A percentile compares a stretch with the other conserved stretches of the same genome.
Conservation (phyloP, 2,329 filamentous ascomycete species). For the Calonectria hongkongensis region DNA sequence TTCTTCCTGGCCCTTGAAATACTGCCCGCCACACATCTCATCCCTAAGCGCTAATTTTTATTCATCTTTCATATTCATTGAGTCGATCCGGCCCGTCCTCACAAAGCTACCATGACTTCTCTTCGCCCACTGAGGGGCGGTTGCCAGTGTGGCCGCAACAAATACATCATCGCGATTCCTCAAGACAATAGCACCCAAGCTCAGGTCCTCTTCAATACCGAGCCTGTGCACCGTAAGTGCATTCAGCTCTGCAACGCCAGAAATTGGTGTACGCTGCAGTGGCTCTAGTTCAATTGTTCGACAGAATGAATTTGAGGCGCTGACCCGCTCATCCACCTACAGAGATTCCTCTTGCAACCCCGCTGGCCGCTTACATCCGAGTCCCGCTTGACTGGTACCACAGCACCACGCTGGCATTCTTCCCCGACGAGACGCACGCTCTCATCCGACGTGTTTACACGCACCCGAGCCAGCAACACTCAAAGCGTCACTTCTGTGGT, state of each 20-base stretch:
- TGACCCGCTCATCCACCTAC: conserved; percentile 40
- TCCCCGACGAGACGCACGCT: conserved; percentile 83
- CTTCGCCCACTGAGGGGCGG: conserved; percentile 80
- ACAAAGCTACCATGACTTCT: conserved; percentile 63
- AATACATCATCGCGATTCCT: conserved; percentile 85
- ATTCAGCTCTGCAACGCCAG: not conserved
- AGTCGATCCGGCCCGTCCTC: conserved; percentile 7
- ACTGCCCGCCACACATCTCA: not conserved
- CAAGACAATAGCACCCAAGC: conserved; percentile 72
- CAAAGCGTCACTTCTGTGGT: conserved; percentile 89
- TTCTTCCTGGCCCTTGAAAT: not conserved
- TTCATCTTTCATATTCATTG: not conserved
- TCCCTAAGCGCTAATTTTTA: not conserved
- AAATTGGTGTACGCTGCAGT: not conserved
- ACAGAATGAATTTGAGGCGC: not conserved
- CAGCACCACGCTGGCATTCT: conserved; percentile 83
- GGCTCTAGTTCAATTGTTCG: conserved; percentile 20
- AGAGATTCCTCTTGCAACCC: conserved; percentile 81
- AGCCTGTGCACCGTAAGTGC: conserved; percentile 81
- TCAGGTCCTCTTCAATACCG: conserved; percentile 85
- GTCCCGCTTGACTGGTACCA: conserved; percentile 89
- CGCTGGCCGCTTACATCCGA: conserved; percentile 87
- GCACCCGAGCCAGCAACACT: conserved; percentile 72
- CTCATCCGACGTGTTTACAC: conserved; percentile 81
- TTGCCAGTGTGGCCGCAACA: conserved; percentile 90